These are phyloP conservation scores for Neopestalotiopsis clavispora DNA, from an alignment of 2,329 filamentous ascomycete genomes.

Conservation along the genomic window DNA sequence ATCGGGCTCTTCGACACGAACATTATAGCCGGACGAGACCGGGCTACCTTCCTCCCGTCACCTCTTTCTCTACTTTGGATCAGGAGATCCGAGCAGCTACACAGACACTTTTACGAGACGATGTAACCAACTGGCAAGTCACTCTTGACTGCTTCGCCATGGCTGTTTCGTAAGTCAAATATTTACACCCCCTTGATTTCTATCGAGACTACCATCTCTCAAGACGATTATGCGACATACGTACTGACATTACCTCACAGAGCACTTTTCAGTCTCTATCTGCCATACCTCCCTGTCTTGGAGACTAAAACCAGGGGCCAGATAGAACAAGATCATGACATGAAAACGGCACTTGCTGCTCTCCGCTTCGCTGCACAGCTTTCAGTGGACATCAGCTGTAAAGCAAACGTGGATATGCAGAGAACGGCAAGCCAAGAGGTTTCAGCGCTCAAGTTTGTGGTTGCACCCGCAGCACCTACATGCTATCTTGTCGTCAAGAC, in stretches of 20 bases:
- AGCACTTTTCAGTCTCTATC: slow-evolving; percentile 37
- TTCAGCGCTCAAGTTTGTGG: slow-evolving; percentile 28
- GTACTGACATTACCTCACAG: slow-evolving; percentile 17
- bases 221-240: no score
- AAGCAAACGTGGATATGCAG: slow-evolving; percentile 33
- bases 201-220: no score
- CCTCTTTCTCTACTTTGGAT: slow-evolving; percentile 32
- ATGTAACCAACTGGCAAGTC: slow-evolving; percentile 34
- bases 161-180: slow-evolving; percentile 34
- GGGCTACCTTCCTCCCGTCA: slow-evolving; percentile 30
- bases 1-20: slow-evolving; percentile 34
- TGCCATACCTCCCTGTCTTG: slow-evolving; percentile 35
- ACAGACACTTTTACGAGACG: slow-evolving; percentile 29
- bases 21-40: slow-evolving; percentile 27
- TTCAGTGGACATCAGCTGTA: slow-evolving; percentile 39
- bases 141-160: slow-evolving; percentile 39
- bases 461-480: slow-evolving; percentile 35
- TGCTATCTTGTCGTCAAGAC: slow-evolving; percentile 37
- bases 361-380: slow-evolving; percentile 38
- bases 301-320: slow-evolving; percentile 24
- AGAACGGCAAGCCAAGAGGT: slow-evolving; percentile 6
- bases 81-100: slow-evolving; percentile 34
- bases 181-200: neutral
- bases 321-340: slow-evolving; percentile 25
- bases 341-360: slow-evolving; percentile 33